Evolutionary conservation across 2,329 filamentous ascomycete genomes (phyloP), one percentile per base, ranked within the genome.

Genomic region (Ramularia endophylla): DNA sequence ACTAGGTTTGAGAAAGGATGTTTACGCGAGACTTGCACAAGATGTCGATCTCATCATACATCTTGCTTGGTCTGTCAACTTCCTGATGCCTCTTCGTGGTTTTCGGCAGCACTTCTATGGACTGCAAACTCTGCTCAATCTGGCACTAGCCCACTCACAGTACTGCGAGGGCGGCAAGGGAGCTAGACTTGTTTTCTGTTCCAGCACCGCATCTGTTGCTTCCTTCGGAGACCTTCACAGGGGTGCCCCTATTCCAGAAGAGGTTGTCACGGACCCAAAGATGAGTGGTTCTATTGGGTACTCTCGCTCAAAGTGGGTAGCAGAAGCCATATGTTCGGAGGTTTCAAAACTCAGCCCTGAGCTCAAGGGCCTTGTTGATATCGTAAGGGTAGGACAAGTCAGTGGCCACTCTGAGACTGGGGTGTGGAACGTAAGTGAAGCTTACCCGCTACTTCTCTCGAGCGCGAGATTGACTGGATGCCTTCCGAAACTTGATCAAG

Each of bases 21-120:
- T 61, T 5, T 74, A 75, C 53, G 43, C 59, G 2, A 44, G 57
- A 2, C 54, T 81, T 2, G 62, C 64, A 1, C 47, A 49, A 3
- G 62, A 71, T 41, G 60, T 68, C 2, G 74, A 72, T 1, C 58
- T 70, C 2, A 65, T 86, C 13, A 71, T 85, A 40, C 79, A 83
- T 55, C 68, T 78, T 6, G 78, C 78, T 15, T 83, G 80, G 80
- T 68, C 73, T 2, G 80, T 83, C 13, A 82, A 83, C 59, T 83
- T 83, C 63, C 73, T 71, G 18, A 65, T 78, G 39, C 68, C 71
- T 3, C 64, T 83, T 1, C 61, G 60, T 28, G 75, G 71, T 44
- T 83, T 69, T 35, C 65, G 66, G 28, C 70, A 75, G 46, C 72
- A 73, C 48, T 71, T 81, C 22, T 61, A 65, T 3, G 65, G 70